phyloP scores from a whole-genome alignment of 2,329 filamentous ascomycete species.

The Penicillium sp. region DNA sequence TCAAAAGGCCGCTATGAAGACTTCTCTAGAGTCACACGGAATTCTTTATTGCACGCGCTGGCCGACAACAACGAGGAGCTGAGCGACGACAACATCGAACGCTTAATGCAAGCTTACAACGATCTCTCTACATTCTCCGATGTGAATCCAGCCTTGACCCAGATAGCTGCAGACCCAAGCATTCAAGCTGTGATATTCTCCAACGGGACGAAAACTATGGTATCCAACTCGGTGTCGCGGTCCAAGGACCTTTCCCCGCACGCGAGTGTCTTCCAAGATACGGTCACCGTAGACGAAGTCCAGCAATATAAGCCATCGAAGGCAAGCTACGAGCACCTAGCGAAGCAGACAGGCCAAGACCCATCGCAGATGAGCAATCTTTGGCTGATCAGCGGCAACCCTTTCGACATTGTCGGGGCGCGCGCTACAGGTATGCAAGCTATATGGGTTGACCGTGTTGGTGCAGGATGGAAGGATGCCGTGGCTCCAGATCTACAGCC shows the following conservation, averaged over 20 bases:
- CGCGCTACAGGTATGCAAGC: constrained; percentile 59
- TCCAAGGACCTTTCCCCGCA: constrained; percentile 56
- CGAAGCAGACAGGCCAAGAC: constrained; percentile 49
- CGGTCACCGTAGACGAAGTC: constrained; percentile 62
- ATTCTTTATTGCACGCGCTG: constrained; percentile 62
- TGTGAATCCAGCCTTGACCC: constrained; percentile 53
- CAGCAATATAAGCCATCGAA: constrained; percentile 64
- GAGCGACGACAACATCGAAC: constrained; percentile 42
- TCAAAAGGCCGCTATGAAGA: constrained; percentile 56
- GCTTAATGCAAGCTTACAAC: constrained; percentile 64
- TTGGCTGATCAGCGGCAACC: constrained; percentile 70
- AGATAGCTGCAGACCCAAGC: constrained; percentile 41
- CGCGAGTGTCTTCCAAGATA: constrained; percentile 49
- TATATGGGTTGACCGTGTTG: constrained; percentile 64
- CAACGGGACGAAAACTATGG: constrained; percentile 65
- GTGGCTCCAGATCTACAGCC: constrained; percentile 53
- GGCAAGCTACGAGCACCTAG: constrained; percentile 60
- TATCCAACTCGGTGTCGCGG: constrained; percentile 57
- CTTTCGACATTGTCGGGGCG: constrained; percentile 70
- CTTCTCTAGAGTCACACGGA: constrained; percentile 62
- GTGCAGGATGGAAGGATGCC: constrained; percentile 63
- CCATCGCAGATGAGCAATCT: constrained; percentile 48
- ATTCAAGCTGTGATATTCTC: constrained; percentile 64
- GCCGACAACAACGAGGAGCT: constrained; percentile 55
- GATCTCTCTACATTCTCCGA: constrained; percentile 64